Base-by-base conservation (phyloP, 768 basidiomycete species). In the Collybia mongolica region DNA sequence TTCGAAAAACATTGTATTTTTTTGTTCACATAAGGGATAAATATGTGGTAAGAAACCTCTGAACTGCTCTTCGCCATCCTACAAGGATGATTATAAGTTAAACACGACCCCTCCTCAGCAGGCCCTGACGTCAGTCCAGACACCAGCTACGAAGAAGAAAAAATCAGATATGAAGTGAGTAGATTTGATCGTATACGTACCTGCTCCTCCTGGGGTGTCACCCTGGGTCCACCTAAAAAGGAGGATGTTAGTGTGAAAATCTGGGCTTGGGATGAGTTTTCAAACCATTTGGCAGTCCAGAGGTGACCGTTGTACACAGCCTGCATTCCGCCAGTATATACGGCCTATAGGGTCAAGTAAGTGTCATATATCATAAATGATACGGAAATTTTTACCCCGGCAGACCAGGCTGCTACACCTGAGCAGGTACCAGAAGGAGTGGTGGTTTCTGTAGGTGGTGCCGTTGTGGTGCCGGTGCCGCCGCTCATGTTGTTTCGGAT, bases 401-500 rank as follows among this genome's bases (percentile, higher is more conserved):
- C 65, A 39, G 59, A 60, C 81, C 83, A 86, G n/a, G 77, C 70
- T 3, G 73, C 58, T 7, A 78, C 68, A 2, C 74, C 71, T 52
- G 81, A 80, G 8, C 52, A 32, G 18, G 74, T 74, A 43, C 55
- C 44, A 11, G 60, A 60, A 6, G 69, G 51, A 9, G 71, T 64
- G 22, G 65, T 55, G 14, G 61, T 55, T 8, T 68, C 48, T 2
- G 67, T 50, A 12, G 62, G 56, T 19, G 59, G 51, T 11, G 57
- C 32, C n/a, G 61, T 53, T 20, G 66, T 61, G 0, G 65, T 54
- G 5, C 61, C 51, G 8, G 63, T 53, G 14, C 60, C 56, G 9
- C 53, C 51, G 18, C 73, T 77, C 78, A 88, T 85, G 65, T 84
- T 84, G 63, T 67, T 77, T 20, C 76, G 75, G 56, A 88, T 76